These are phyloP conservation scores for Boechera retrofracta DNA, from an alignment of 345 rosid genomes.

Conservation along the genomic window DNA sequence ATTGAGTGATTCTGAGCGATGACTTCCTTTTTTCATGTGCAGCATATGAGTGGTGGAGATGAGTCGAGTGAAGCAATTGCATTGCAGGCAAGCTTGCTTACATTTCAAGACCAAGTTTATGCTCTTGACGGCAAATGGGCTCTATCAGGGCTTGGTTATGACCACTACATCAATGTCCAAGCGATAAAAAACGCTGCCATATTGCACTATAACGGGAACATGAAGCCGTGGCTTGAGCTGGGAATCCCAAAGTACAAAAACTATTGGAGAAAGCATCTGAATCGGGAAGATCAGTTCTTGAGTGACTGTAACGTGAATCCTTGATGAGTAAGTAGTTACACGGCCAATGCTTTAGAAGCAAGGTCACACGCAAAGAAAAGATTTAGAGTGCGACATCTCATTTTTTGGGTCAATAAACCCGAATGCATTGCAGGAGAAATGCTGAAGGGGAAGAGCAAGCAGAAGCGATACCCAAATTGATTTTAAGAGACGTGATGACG, in stretches of 20 bases:
- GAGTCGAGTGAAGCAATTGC: conserved; percentile 58
- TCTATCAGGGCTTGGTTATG: conserved; percentile 86
- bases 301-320: conserved; percentile 87
- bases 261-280: conserved; percentile 77
- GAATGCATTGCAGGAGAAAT: conserved; percentile 44
- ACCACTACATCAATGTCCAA: conserved; percentile 53
- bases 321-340: conserved; percentile 41
- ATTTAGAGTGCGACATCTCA: conserved; percentile 40
- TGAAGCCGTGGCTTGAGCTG: conserved; percentile 98
- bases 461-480: conserved; percentile 34
- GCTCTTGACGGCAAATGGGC: conserved; percentile 70
- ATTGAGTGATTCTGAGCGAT: conserved; percentile 15
- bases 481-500: conserved; percentile 33
- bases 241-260: conserved; percentile 76
- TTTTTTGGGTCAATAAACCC: conserved; percentile 48
- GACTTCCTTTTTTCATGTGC: conserved; percentile 2
- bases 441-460: conserved; percentile 42
- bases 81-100: conserved; percentile 73
- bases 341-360: conserved; percentile 37
- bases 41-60: conserved; percentile 53
- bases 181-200: conserved; percentile 67
- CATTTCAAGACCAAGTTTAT: conserved; percentile 71
- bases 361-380: conserved; percentile 34
- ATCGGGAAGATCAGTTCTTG: conserved; percentile 64
- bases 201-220: conserved; percentile 91